Evolutionary conservation across 2,329 filamentous ascomycete genomes (phyloP), one percentile per base, ranked within the genome.

Genomic region (Ophiostoma sp.): DNA sequence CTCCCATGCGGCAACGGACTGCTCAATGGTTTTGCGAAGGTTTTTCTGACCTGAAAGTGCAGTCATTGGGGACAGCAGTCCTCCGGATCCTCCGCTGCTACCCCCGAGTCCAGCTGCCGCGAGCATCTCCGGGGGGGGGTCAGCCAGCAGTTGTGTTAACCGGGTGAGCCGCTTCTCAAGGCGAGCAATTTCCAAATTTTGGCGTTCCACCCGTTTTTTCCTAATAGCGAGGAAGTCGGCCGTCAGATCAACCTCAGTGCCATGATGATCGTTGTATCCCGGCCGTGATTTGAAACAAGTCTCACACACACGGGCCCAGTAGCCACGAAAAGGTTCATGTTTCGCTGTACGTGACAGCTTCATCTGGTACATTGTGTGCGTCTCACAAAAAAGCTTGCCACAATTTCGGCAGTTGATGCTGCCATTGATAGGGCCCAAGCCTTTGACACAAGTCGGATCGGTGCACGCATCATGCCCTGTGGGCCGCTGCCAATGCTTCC

Each of bases 281-380:
- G 93, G 92, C 74, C 95, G 86, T 66, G 93, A 97, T 80, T 97
- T 98, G 80, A 95, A 99, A 79, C 95, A 99, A n/a, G 95, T 98
- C 80, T 99, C 95, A 76, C 95, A 99, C 1, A 98, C 94, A 66
- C 95, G 82, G 74, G 92, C 96, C 95, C 95, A 99, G 73, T 92
- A 86, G 7, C 95, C 95, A 71, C 94, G 83, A 1, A 95, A 87
- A 0, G 95, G 94, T 72, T 99, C 95, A 78, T 97, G 92, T 69
- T 89, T 85, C 4, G 95, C 95, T 42, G 93, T 90, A 67, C 93
- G 84, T 8, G 93, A 97, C 11, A 99, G 83, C 81, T 96, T 97
- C 91, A 98, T 98, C 80, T 99, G 94, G 76, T 98, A 99, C 93
- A 99, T 97, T 66, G 95, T 98, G 77, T 99, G 95, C 73, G 94